phyloP scores from a whole-genome alignment of 768 basidiomycete genomes.

The Tricholoma bakamatsutake region DNA sequence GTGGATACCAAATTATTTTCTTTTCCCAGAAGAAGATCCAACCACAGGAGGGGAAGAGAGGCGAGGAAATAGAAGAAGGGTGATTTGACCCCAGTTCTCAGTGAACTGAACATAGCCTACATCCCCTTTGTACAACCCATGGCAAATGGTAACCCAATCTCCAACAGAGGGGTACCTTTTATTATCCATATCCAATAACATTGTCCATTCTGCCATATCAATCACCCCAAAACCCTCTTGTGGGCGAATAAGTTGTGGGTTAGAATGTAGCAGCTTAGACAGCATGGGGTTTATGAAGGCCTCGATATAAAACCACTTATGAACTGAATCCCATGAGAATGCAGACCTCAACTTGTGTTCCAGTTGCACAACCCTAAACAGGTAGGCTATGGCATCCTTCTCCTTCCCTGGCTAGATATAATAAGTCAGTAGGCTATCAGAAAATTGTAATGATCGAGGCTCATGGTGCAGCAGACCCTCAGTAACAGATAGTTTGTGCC shows the following conservation, averaged over 20 bases:
- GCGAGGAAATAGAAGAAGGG: no score
- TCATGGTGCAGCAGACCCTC: background rate
- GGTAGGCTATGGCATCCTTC: background rate
- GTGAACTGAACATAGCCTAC: no score
- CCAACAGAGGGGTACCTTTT: background rate
- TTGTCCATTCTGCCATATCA: background rate
- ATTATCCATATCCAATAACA: background rate
- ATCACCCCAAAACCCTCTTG: background rate
- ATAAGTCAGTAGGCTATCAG: background rate
- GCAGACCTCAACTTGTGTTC: background rate
- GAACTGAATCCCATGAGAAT: background rate
- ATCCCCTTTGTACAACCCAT: background rate
- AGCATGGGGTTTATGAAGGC: background rate
- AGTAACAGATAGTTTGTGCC: background rate
- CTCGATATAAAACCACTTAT: background rate
- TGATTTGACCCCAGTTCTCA: no score
- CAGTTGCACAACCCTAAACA: background rate
- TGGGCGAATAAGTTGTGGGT: background rate
- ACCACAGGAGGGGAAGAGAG: no score
- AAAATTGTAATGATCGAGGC: background rate
- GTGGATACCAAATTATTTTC: no score
- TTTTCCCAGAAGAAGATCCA: no score
- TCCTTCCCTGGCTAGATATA: background rate
- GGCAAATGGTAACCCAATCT: background rate
- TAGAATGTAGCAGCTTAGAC: background rate